phyloP scores from a whole-genome alignment of 2,329 filamentous ascomycete species.

The Cordyceps cateniannulata region DNA sequence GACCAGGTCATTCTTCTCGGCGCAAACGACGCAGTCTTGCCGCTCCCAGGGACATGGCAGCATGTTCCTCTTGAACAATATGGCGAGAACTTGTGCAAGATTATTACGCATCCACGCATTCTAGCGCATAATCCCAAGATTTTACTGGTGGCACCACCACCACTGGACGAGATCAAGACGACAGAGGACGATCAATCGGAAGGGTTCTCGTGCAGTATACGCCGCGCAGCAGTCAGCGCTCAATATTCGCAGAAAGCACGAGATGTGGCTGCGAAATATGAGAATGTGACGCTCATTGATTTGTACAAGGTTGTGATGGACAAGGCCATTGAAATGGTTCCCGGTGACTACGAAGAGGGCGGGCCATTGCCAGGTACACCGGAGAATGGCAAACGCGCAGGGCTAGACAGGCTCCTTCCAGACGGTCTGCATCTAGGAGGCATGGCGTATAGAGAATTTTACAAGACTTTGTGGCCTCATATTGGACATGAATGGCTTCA shows the following conservation, averaged over 20 bases:
- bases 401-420: conserved; percentile 44
- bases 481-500: conserved; percentile 38
- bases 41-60: conserved; percentile 57
- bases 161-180: conserved; percentile 68
- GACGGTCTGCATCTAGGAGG: conserved; percentile 54
- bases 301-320: conserved; percentile 75
- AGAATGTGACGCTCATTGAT: conserved; percentile 67
- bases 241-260: conserved; percentile 55
- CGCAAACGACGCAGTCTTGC: conserved; percentile 79
- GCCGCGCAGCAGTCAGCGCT: conserved; percentile 42
- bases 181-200: conserved; percentile 39
- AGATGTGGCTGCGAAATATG: conserved; percentile 60
- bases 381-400: conserved; percentile 43
- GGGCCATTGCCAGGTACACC: conserved; percentile 44
- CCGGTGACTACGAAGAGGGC: conserved; percentile 46
- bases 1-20: conserved; percentile 71
- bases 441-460: conserved; percentile 47
- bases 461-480: conserved; percentile 39
- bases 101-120: conserved; percentile 67
- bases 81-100: conserved; percentile 62
- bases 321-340: conserved; percentile 53
- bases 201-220: conserved; percentile 38
- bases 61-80: conserved; percentile 73
- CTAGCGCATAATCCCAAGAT: conserved; percentile 64
- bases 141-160: conserved; percentile 75